Conservation (phyloP, 345 rosid genomes). For the Euphorbia tirucalli region DNA sequence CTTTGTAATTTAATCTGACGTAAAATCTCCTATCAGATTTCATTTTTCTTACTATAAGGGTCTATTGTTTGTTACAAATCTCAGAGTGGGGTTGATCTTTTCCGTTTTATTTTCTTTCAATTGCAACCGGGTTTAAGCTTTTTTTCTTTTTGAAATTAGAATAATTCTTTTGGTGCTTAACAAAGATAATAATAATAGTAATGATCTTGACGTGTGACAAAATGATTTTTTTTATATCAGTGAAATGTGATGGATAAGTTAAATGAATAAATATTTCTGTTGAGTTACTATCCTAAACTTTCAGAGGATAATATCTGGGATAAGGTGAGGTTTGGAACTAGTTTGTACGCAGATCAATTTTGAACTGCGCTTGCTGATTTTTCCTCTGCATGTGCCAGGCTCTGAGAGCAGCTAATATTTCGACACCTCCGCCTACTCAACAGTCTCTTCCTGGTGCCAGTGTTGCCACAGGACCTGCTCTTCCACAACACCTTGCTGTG, state of each 20-base stretch:
- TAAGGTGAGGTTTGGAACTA: not conserved
- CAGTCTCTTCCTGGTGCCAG: constrained; percentile 57
- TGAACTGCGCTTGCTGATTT: constrained; percentile 12
- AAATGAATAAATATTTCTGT: not conserved
- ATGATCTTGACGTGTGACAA: not conserved
- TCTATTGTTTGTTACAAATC: not conserved
- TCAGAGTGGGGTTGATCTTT: not conserved
- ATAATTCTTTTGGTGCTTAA: not conserved
- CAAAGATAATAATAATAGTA: not conserved
- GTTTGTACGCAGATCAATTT: not conserved
- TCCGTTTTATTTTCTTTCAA: not conserved
- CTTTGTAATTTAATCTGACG: not conserved
- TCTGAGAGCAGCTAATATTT: constrained; percentile 54
- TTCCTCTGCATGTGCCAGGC: constrained; percentile 41
- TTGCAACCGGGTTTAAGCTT: not conserved
- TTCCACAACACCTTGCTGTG: constrained; percentile 84
- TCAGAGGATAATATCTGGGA: constrained; percentile 2
- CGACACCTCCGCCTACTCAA: constrained; percentile 64
- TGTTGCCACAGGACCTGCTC: constrained; percentile 72
- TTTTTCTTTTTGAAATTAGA: not conserved
- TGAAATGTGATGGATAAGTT: not conserved
- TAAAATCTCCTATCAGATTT: not conserved
- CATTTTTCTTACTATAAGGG: too few relatives aligned
- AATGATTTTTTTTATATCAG: not conserved
- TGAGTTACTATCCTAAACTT: not conserved